phyloP scores from a whole-genome alignment of 2,329 filamentous ascomycete species.

The Trichoderma guizhouense region DNA sequence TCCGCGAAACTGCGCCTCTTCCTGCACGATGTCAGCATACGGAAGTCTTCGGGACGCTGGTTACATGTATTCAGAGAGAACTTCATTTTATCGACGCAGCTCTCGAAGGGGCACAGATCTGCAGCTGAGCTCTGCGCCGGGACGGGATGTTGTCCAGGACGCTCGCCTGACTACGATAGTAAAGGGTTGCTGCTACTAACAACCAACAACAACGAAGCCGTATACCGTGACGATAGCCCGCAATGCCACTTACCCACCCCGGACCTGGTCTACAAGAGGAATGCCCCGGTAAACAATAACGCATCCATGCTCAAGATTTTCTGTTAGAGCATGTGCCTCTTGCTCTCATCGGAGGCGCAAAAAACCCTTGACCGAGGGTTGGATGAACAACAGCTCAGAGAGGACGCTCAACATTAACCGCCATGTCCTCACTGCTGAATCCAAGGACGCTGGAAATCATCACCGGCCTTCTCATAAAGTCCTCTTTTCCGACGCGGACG shows the following conservation, averaged over 20 bases:
- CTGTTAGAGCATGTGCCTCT: constrained; percentile 37
- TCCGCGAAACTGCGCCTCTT: constrained; percentile 34
- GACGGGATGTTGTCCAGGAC: constrained; percentile 22
- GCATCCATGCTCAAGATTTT: constrained; percentile 40
- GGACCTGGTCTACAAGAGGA: constrained; percentile 39
- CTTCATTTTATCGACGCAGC: constrained; percentile 24
- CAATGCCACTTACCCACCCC: not conserved
- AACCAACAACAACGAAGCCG: not conserved
- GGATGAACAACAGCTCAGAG: not conserved
- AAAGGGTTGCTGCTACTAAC: not conserved
- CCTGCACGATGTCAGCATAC: constrained; percentile 22
- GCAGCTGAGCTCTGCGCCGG: constrained; percentile 27
- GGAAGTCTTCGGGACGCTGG: constrained; percentile 36
- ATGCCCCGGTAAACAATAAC: constrained; percentile 35
- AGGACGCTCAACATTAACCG: constrained; percentile 11
- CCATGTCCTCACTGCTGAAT: constrained; percentile 21
- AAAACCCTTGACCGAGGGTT: not conserved
- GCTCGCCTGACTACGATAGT: not conserved
- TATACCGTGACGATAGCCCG: not conserved
- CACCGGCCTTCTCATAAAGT: constrained; percentile 18
- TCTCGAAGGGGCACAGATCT: constrained; percentile 40
- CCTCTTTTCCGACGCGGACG: constrained; percentile 17
- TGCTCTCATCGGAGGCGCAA: constrained; percentile 19
- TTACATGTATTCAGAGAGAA: constrained; percentile 22
- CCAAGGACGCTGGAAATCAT: constrained; percentile 15